Evolutionary conservation across 768 basidiomycete genomes (phyloP).

Genomic region (Leccinum obscurum): DNA sequence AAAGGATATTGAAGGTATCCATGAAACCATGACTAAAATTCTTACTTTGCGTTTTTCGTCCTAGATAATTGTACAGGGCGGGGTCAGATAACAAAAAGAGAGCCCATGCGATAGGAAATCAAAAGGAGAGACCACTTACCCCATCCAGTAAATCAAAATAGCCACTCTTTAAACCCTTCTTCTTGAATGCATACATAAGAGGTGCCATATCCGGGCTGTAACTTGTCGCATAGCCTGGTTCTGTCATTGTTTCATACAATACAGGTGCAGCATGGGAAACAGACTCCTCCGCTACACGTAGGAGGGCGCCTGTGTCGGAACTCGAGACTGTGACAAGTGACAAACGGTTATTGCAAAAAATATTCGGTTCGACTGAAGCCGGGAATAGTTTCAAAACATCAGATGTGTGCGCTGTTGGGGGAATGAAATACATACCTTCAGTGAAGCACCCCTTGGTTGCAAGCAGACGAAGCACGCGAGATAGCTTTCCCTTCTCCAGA

Average conservation of each 20-base stretch:
- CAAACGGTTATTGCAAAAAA: conserved; percentile 35
- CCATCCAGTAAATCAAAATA: conserved; percentile 26
- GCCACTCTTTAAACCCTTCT: conserved; percentile 14
- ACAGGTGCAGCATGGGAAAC: conserved; percentile 15
- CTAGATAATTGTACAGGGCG: conserved; percentile 1
- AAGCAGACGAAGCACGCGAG: conserved; percentile 32
- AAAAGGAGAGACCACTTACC: conserved; percentile 12
- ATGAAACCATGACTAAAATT: background rate
- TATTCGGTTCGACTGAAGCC: conserved; percentile 23
- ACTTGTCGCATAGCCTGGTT: conserved; percentile 26
- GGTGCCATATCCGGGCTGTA: conserved; percentile 24
- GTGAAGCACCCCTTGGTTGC: conserved; percentile 27
- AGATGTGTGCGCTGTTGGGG: background rate
- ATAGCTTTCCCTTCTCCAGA: conserved; percentile 30
- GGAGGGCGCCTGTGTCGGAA: conserved; percentile 11
- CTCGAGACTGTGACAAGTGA: conserved; percentile 28
- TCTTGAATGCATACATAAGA: conserved; percentile 20
- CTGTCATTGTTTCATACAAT: conserved; percentile 27
- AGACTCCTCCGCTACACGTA: conserved; percentile 9
- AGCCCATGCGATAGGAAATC: background rate
- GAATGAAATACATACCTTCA: background rate
- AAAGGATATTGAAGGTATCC: conserved; percentile 1
- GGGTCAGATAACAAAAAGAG: background rate
- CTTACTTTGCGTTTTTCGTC: conserved; percentile 17
- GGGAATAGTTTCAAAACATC: background rate